Percentiles rank a stretch among this genome's conserved stretches.
phyloP scores from a whole-genome alignment of 257 asterid genomes.

The Primulina eburnea region DNA sequence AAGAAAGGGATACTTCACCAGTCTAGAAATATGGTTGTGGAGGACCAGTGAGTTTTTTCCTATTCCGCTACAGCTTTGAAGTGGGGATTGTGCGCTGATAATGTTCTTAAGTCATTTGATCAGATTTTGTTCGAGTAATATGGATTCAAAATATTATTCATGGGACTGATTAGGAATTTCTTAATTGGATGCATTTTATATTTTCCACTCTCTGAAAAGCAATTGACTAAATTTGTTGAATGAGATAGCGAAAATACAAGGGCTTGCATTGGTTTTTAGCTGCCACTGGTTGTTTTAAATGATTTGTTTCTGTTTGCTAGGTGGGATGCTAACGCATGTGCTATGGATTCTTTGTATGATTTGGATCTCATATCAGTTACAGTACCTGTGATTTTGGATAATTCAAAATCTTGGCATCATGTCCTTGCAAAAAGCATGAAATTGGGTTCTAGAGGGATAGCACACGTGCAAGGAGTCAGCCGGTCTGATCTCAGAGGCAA shows the following conservation, averaged over 20 bases:
- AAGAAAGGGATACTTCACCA: constrained; percentile 80
- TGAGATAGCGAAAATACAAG: neutral
- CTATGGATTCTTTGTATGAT: constrained; percentile 84
- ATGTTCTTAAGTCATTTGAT: constrained; percentile 3
- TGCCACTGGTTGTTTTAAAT: neutral
- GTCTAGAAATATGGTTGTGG: constrained; percentile 43
- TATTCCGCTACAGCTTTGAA: neutral
- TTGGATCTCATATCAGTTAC: constrained; percentile 65
- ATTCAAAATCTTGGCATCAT: constrained; percentile 79
- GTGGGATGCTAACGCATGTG: constrained; percentile 74
- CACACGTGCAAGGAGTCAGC: constrained; percentile 73
- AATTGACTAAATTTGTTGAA: neutral
- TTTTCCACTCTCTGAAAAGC: constrained; percentile 1
- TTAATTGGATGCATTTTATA: constrained; percentile 1
- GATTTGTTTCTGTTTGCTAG: constrained; percentile 35
- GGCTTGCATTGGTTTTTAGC: neutral
- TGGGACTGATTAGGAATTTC: neutral
- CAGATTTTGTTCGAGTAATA: neutral
- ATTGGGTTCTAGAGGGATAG: constrained; percentile 81
- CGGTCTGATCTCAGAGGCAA: constrained; percentile 63
- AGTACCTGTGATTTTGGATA: constrained; percentile 84
- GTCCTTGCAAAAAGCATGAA: constrained; percentile 87
- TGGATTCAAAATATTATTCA: neutral
- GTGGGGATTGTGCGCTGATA: constrained; percentile 10
- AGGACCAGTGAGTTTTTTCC: constrained; percentile 55